Evolutionary conservation across 208 protist species (phyloP).

Genomic region (Histomonas meleagridis): DNA sequence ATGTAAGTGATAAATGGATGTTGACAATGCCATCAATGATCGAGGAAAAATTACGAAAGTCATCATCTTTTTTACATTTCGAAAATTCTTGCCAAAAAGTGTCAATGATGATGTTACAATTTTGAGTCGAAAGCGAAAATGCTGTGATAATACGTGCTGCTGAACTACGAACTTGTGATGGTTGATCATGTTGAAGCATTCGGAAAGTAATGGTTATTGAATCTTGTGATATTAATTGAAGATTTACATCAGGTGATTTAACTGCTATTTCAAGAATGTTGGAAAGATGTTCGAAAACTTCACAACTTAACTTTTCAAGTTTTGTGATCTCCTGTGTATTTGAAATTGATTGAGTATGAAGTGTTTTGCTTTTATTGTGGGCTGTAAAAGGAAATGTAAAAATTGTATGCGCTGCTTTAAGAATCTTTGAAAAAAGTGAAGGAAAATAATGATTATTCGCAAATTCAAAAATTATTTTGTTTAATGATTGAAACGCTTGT

Average conservation of each 20-base stretch:
- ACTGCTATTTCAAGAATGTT: background rate
- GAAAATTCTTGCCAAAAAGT: background rate
- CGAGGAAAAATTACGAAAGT: slow-evolving; percentile 3
- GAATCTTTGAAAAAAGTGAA: background rate
- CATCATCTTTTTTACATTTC: slow-evolving; percentile 22
- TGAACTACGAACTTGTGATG: background rate
- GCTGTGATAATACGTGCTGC: background rate
- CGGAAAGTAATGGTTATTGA: background rate
- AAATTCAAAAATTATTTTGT: background rate
- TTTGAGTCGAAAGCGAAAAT: background rate
- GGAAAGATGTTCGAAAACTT: background rate
- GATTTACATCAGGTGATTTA: background rate
- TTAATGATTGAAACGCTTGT: background rate
- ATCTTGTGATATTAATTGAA: background rate
- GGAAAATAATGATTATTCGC: background rate
- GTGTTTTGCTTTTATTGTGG: background rate
- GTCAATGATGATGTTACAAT: background rate
- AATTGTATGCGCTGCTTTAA: background rate
- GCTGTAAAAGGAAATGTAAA: background rate
- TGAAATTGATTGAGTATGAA: background rate
- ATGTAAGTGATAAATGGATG: background rate
- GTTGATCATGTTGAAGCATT: background rate
- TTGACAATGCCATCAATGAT: background rate
- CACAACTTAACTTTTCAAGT: background rate
- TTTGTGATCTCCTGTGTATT: background rate